These are phyloP conservation scores for Auricularia sp. DNA, from an alignment of 768 basidiomycete species.

Conservation along the genomic window DNA sequence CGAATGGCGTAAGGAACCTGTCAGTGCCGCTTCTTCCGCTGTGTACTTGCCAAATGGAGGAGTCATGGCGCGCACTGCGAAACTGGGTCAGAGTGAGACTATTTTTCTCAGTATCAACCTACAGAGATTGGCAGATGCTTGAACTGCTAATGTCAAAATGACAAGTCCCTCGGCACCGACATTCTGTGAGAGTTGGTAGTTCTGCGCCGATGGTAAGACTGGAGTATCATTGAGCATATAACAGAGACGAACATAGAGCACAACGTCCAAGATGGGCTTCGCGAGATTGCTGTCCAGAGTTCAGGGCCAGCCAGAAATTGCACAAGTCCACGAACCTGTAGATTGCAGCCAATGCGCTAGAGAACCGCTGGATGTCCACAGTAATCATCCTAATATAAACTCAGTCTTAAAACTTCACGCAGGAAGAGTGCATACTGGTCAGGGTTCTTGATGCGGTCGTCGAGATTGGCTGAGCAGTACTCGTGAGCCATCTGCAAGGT, in stretches of 20 bases:
- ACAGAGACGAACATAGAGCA: slow-evolving; percentile 49
- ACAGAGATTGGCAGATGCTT: slow-evolving; percentile 75
- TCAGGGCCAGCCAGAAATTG: background rate
- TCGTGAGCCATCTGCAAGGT: background rate
- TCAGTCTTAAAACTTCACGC: slow-evolving; percentile 7
- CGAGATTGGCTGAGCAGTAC: slow-evolving; percentile 61
- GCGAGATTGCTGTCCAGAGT: slow-evolving; percentile 57
- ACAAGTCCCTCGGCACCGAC: slow-evolving; percentile 90
- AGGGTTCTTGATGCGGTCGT: slow-evolving; percentile 92
- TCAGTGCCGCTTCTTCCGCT: slow-evolving; percentile 76
- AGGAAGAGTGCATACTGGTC: slow-evolving; percentile 54
- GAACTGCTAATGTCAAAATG: slow-evolving; percentile 73
- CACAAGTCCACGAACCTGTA: slow-evolving; percentile 30
- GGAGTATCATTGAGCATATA: background rate
- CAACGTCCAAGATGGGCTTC: slow-evolving; percentile 86
- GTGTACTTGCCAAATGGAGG: slow-evolving; percentile 90
- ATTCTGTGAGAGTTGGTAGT: slow-evolving; percentile 87
- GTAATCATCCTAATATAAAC: slow-evolving; percentile 68
- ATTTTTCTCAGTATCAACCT: slow-evolving; percentile 22
- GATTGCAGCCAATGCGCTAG: slow-evolving; percentile 81
- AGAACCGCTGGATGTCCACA: slow-evolving; percentile 90
- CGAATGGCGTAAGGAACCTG: slow-evolving; percentile 82
- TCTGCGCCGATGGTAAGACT: slow-evolving; percentile 19
- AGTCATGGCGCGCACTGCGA: slow-evolving; percentile 74
- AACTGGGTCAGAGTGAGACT: background rate